A percentile compares a stretch with the other conserved stretches of the same genome.
Conservation (phyloP, 139 green algal genomes). For the Volvox africanus region DNA sequence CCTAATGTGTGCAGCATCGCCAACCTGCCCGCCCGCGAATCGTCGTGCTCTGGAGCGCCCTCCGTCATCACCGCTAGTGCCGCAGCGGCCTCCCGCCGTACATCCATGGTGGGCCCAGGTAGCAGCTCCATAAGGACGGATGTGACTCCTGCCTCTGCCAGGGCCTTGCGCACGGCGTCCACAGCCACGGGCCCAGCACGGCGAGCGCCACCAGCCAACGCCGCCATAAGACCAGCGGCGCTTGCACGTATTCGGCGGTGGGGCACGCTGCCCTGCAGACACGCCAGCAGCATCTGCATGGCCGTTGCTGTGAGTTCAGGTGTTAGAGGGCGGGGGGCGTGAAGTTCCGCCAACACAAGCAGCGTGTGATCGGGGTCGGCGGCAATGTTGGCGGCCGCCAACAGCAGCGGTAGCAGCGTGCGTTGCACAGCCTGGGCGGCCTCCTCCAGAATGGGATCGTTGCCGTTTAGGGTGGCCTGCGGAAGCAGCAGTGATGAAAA, state of each 20-base stretch:
- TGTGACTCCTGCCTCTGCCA: neutral
- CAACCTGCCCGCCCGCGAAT: neutral
- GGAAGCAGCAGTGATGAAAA: too few relatives aligned
- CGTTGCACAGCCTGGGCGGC: constrained; percentile 14
- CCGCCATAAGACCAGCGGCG: neutral
- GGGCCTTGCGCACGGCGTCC: neutral
- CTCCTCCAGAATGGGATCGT: neutral
- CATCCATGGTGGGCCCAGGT: neutral
- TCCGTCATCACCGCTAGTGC: constrained; percentile 12
- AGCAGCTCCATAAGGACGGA: neutral
- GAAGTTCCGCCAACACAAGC: constrained; percentile 24
- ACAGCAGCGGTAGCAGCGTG: constrained; percentile 38
- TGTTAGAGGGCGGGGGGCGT: constrained; percentile 15
- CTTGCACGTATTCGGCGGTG: constrained; percentile 8
- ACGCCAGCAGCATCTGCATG: neutral
- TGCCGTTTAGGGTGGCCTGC: neutral
- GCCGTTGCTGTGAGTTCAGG: neutral
- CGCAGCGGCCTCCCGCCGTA: constrained; percentile 37
- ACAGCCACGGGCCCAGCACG: neutral
- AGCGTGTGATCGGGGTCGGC: constrained; percentile 11
- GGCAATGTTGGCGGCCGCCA: constrained; percentile 30
- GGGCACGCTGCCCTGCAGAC: constrained; percentile 1
- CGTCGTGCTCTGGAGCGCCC: neutral
- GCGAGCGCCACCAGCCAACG: constrained; percentile 12
- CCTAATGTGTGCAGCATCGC: constrained; percentile 8